Percentiles rank a stretch among this genome's conserved stretches.
These are phyloP conservation scores for Phytopythium montanum DNA, from an alignment of 352 stramenopile genomes.

Conservation along the genomic window DNA sequence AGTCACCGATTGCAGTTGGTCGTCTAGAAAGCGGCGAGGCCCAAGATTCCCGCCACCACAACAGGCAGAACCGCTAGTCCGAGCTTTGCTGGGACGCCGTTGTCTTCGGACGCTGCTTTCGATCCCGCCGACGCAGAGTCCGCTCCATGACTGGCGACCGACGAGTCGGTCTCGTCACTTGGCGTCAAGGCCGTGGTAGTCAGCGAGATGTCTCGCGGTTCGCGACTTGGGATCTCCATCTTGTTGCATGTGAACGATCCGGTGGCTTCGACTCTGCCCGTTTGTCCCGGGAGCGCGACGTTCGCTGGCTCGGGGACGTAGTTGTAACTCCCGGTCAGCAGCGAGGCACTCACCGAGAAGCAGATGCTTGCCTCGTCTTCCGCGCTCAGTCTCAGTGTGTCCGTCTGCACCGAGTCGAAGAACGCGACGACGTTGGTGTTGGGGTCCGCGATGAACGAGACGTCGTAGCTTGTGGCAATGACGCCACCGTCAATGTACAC, in stretches of 20 bases:
- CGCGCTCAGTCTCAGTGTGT: background rate
- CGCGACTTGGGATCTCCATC: background rate
- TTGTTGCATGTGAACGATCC: background rate
- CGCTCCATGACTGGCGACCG: background rate
- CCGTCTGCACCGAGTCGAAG: background rate
- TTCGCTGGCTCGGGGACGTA: background rate
- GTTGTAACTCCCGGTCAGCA: background rate
- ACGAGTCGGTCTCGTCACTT: background rate
- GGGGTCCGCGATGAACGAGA: background rate
- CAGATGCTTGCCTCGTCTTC: background rate
- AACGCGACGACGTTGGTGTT: background rate
- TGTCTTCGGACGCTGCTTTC: background rate
- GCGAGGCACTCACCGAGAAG: background rate
- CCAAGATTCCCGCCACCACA: background rate
- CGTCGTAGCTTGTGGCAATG: background rate
- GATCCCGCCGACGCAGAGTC: background rate
- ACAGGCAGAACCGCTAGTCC: background rate
- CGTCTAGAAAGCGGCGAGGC: background rate
- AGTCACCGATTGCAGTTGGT: too few species aligned
- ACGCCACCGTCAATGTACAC: background rate
- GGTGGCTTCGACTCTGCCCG: background rate
- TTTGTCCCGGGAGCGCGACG: background rate
- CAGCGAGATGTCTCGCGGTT: background rate
- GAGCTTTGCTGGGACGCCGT: background rate
- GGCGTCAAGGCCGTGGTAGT: background rate